Evolutionary conservation across 768 basidiomycete species (phyloP), one percentile per base, ranked within the genome.

Genomic region (Lentinula sp.): DNA sequence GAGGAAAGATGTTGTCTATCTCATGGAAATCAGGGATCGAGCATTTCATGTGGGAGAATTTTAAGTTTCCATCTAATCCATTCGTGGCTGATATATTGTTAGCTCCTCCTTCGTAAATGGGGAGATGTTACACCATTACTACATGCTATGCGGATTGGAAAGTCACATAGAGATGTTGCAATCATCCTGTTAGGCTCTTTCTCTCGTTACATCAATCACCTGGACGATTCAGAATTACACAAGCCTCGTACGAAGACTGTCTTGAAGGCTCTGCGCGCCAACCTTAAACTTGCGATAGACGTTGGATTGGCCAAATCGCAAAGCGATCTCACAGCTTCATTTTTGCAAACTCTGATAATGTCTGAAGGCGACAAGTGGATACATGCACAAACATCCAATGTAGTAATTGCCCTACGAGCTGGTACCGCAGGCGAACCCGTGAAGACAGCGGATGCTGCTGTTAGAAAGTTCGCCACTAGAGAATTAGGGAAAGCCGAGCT

Each of bases 261-360:
- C 32, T 73, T 98, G 52, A 93, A 92, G 70, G 86, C 88, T 16
- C 73, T 98, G 21, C 85, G 93, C 94, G 81, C 84, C 16, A 93
- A 95, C 70, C 82, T 98, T 59, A 95, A 96, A 70, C 81, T 94
- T 49, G 95, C 94, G 2, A 97, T 98, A 56, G 91, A 95, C 68
- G 88, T 88, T 65, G 93, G 93, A 18, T 79, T 96, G 45, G 83
- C 89, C 63, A 86, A 84, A 67, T 85, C 87, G 0, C 89, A 93
- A 70, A 89, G 84, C 63, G 88, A 92, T 67, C 80, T 98, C 49
- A 89, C 92, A 54, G 91, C 95, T 4, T 94, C 92, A 0, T 98
- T 95, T 73, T 77, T 98, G 67, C 95, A 98, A 75, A 93, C 93
- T 15, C 76, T 98, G 39, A 85, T 98, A 65, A 98, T 98, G 95